Evolutionary conservation across 1,284 basidiomycete genomes (phyloP).

Genomic region (Schizophyllum commune): DNA sequence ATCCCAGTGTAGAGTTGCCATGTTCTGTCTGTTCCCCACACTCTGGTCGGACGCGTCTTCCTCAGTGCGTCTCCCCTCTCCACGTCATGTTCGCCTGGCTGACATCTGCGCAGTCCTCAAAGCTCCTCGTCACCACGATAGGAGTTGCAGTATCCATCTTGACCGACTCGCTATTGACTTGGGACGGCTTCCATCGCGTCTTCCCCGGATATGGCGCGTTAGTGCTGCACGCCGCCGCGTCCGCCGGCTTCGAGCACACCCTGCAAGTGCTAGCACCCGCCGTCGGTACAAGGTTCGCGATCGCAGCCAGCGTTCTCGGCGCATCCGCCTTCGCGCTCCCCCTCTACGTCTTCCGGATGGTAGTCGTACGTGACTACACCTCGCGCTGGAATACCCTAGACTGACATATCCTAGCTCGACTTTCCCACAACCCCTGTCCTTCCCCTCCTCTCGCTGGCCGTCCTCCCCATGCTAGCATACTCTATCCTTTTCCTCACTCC

Average conservation of each 20-base stretch:
- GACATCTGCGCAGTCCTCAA: conserved; percentile 29
- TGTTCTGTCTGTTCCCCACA: conserved; percentile 61
- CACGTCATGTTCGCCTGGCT: conserved; percentile 2
- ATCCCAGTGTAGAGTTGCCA: conserved; percentile 39
- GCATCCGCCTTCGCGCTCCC: conserved; percentile 55
- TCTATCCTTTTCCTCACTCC: conserved; percentile 51
- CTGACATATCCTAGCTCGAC: conserved; percentile 24
- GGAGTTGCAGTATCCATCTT: conserved; percentile 43
- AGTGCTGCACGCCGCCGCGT: conserved; percentile 46
- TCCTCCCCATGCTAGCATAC: conserved; percentile 53
- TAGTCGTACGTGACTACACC: conserved; percentile 40
- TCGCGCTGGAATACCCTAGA: background rate
- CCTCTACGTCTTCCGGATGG: conserved; percentile 50
- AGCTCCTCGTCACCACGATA: conserved; percentile 33
- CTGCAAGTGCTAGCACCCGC: conserved; percentile 47
- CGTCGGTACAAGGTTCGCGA: conserved; percentile 43
- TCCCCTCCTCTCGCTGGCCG: conserved; percentile 44
- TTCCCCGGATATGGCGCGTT: conserved; percentile 62
- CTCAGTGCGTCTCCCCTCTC: conserved; percentile 30
- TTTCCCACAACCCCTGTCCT: conserved; percentile 33
- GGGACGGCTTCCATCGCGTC: conserved; percentile 33
- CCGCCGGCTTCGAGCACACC: conserved; percentile 56
- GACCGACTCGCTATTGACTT: conserved; percentile 46
- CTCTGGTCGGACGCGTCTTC: conserved; percentile 48
- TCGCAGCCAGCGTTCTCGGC: conserved; percentile 49